Base-by-base conservation (phyloP, 805 yeast species). In the Starmerella potacharoeniae region DNA sequence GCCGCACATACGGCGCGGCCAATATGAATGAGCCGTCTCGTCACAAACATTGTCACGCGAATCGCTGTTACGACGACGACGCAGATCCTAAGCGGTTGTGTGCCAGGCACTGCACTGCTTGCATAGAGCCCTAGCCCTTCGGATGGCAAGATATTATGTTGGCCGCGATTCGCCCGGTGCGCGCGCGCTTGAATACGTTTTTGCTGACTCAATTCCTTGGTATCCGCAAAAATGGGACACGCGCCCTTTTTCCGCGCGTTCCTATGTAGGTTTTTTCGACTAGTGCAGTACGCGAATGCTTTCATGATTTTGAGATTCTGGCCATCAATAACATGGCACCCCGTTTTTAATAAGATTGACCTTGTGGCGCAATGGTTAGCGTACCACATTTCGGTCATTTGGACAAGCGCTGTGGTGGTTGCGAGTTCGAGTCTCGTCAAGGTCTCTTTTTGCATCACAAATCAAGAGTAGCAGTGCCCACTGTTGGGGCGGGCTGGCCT, bases 341-440 rank as follows among this genome's bases (percentile, higher is more conserved):
- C 11, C 35, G 8, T 33, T 37, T 29, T 40, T 22, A 30, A n/a
- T 51, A 44, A 37, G 41, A 13, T 42, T 37, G 60, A 54, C 58
- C 52, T 53, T 56, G 61, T 60, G 62, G 62, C 63, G 63, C 60
- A 60, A 60, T 60, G 63, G 63, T 46, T 60, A 60, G 63, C 63
- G 63, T 56, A 60, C 55, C 60, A 55, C 62, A 60, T 61, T 60
- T 60, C 63, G 63, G 63, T 49, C 41, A 28, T 40, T 17, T 33
- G 16, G 49, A 28, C 52, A 46, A 58, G 56, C 31, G 36, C 63
- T 60, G 62, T 55, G 60, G 54, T 55, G 62, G 63, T 60, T 60
- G 63, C 59, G 63, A 57, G 63, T 60, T 60, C 63, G 61, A 60
- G 63, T 60, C 63, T 57, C 63, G 59, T 56, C 61, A 54, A 46